Conservation (phyloP, 2,329 filamentous ascomycete species). For the Fusarium multiceps region DNA sequence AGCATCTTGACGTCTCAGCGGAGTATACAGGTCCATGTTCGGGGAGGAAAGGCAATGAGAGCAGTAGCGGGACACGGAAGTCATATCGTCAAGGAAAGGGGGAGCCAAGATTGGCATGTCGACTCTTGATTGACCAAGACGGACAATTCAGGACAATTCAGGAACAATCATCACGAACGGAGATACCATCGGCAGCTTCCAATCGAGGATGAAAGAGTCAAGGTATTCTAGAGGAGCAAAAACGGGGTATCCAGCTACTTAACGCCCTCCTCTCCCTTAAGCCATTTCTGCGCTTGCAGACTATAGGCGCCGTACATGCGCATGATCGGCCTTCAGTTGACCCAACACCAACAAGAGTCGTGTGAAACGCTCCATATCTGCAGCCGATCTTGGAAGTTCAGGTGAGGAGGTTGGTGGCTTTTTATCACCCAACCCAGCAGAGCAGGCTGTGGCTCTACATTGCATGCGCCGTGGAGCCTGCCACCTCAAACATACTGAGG, state of each 20-base stretch:
- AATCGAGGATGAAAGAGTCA: not conserved
- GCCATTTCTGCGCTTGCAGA: not conserved
- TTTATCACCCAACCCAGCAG: not conserved
- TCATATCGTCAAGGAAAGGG: not conserved
- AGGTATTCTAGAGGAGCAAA: not conserved
- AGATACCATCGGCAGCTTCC: not conserved
- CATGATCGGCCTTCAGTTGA: not conserved
- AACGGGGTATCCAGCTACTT: not conserved
- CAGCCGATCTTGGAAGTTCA: not conserved
- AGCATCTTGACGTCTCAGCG: not conserved
- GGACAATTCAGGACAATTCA: not conserved
- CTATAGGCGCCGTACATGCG: not conserved
- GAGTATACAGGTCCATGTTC: not conserved
- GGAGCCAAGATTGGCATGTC: not conserved
- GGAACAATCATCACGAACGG: not conserved
- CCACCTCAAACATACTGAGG: not conserved
- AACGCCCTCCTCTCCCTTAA: not conserved
- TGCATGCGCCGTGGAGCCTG: not conserved
- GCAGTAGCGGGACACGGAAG: not conserved
- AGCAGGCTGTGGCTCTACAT: not conserved
- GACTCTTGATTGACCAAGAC: not conserved
- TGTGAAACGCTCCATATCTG: not conserved
- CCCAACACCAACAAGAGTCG: not conserved
- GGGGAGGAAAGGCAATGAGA: not conserved
- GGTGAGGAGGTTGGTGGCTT: not conserved